Evolutionary conservation across 129 eudicot genomes (phyloP), one percentile per base, ranked within the genome.

Genomic region (Saussurea involucrata): DNA sequence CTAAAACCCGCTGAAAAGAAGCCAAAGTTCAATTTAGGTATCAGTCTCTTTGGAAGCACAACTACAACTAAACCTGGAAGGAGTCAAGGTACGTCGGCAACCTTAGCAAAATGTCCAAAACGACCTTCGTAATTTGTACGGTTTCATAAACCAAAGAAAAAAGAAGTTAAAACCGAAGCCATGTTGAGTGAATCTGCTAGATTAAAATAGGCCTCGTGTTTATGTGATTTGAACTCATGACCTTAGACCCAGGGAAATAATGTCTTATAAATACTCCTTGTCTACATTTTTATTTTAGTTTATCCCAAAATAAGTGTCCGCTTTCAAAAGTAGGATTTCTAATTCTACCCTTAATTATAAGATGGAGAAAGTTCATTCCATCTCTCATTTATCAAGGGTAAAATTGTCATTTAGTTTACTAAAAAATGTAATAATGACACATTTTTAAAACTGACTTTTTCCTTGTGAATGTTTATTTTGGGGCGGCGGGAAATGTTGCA

Each of bases 1-100:
- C 32, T 87, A 63, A 84, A 87, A 79, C 91, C 91, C 0, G 91
- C 87, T 0, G 91, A 87, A 75, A 87, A 87, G 75, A 87, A 82
- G 85, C 82, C 88, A 27, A 90, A 80, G 66, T 85, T 87, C 76
- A 86, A 73, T 60, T 34, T 74, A 1, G 82, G 73, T 25, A 64
- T 81, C 58, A 75, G 42, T 63, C 46, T 81, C 74, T 84, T 82
- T 10, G 81, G 90, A 31, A 81, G 86, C 81, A 74, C 85, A n/a
- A n/a, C n/a, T n/a, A n/a, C n/a, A n/a, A n/a, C n/a, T n/a, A n/a
- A n/a, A n/a, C n/a, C n/a, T n/a, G 91, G 91, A 74, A 87, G 83
- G 78, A 71, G 60, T 81, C 81, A 81, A 81, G 77, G 85, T 81
- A 69, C 32, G 80, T 69, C 66, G 12, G 3, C 75, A 21, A 24